These are phyloP conservation scores for Botrytis hyacinthi DNA, from an alignment of 2,329 filamentous ascomycete species.

Conservation along the genomic window DNA sequence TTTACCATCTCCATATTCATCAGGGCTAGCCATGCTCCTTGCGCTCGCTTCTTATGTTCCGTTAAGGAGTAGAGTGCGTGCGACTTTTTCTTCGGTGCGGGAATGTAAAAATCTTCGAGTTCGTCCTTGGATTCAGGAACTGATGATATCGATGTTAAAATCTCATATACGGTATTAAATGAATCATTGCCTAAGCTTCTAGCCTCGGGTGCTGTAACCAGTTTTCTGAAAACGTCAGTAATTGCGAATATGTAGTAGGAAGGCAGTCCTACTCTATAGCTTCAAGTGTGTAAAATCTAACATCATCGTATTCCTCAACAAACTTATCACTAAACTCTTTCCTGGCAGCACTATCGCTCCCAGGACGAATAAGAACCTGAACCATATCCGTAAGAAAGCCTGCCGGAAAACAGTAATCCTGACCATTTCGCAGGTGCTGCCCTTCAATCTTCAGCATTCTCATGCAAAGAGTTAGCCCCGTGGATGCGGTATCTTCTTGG, in stretches of 20 bases:
- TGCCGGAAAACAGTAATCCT: conserved; percentile 68
- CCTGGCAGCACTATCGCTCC: conserved; percentile 57
- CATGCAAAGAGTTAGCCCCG: conserved; percentile 78
- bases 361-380: conserved; percentile 56
- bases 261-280: conserved; percentile 62
- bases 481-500: conserved; percentile 62
- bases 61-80: conserved; percentile 63
- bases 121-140: conserved; percentile 67
- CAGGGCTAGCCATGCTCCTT: conserved; percentile 82
- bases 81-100: conserved; percentile 63
- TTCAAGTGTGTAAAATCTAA: conserved; percentile 79
- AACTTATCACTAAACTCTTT: conserved; percentile 76
- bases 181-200: conserved; percentile 36
- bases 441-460: conserved; percentile 78
- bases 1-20: conserved; percentile 66
- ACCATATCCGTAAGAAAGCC: conserved; percentile 66
- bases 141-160: conserved; percentile 66
- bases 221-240: conserved; percentile 35
- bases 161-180: conserved; percentile 57
- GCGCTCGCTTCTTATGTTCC: conserved; percentile 74
- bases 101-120: conserved; percentile 66
- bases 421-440: conserved; percentile 56
- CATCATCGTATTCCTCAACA: conserved; percentile 76
- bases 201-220: conserved; percentile 37
- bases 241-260: conserved; percentile 21